Base-by-base conservation (phyloP, 768 basidiomycete species). In the Lactarius tabidus region DNA sequence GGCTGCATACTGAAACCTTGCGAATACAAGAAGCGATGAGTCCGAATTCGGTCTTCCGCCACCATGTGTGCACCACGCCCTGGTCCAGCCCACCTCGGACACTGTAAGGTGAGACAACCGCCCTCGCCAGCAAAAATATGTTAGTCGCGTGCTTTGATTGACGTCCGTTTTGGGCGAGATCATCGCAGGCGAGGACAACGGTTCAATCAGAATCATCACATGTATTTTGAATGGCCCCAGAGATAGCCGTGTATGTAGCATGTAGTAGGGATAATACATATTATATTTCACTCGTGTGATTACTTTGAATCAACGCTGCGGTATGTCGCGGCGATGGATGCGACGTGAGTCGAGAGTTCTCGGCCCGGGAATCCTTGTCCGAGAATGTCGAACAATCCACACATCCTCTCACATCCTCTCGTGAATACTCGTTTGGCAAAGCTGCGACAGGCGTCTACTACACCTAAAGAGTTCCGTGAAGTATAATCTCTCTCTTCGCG, bases 21-120 rank as follows among this genome's bases (percentile, higher is more conserved):
- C 75, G 91, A 96, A 77, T 97, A 97, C 75, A 97, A 96, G 74
- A 82, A 90, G 70, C 81, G 94, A 72, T 96, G 76, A 82, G 31
- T 28, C 62, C 41, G 29, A 28, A 36, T 45, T 29, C 36, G n/a
- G 15, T 51, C 23, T 51, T 15, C 23, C 14, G 14, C 26, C 48
- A 26, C 48, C 48, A 26, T 23, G 23, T 15, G 15, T 14, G 48
- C 48, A 17, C 28, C 48, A 51, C 48, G 15, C 6, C 45, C 45
- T 23, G n/a, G 45, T 48, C 23, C n/a, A 48, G 12, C 45, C 23
- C 12, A 48, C 23, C 12, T 23, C 23, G 45, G 23, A 23, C 12
- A 26, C 45, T 48, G 5, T 26, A 12, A 23, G 14, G 6, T 14
- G 14, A 4, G 48, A 51, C 23, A 26, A 48, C 15, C 28, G 23